phyloP scores from a whole-genome alignment of 306 rosid species.

The Calophaca sinica region DNA sequence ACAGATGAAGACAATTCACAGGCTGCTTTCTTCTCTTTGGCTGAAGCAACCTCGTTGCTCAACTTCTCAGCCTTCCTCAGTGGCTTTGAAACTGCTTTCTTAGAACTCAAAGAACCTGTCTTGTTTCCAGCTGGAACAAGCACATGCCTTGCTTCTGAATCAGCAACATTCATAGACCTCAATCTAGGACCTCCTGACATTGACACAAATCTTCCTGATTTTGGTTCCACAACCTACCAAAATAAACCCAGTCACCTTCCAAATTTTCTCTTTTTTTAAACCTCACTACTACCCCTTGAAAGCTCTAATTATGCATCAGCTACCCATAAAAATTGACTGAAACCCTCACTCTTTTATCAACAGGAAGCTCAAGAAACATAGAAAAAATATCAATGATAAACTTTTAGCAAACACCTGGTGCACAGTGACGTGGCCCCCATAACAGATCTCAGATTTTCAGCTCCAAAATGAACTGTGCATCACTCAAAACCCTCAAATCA shows the following conservation, averaged over 20 bases:
- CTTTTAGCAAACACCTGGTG: constrained; percentile 39
- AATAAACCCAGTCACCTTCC: constrained; percentile 21
- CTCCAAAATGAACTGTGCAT: constrained; percentile 40
- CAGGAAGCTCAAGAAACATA: constrained; percentile 44
- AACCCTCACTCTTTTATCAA: constrained; percentile 33
- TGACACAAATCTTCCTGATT: constrained; percentile 27
- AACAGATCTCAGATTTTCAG: constrained; percentile 64
- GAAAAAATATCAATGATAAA: constrained; percentile 34
- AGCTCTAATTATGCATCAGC: constrained; percentile 45
- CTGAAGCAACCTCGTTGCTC: constrained; percentile 52
- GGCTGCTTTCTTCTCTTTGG: constrained; percentile 64
- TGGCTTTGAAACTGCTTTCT: constrained; percentile 64
- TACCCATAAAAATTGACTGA: constrained; percentile 43
- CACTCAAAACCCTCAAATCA: constrained; percentile 35
- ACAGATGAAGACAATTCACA: constrained; percentile 51
- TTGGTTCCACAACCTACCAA: constrained; percentile 38
- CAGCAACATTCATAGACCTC: constrained; percentile 85
- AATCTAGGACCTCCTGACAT: constrained; percentile 87
- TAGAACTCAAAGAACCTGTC: constrained; percentile 60
- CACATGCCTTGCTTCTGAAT: constrained; percentile 74
- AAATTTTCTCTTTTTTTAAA: neutral
- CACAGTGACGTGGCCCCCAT: constrained; percentile 45
- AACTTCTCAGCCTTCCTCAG: constrained; percentile 65
- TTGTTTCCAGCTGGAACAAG: constrained; percentile 83
- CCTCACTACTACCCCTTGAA: constrained; percentile 39